Conservation (phyloP, 202 grass and related monocot genomes). For the Bolboschoenoplectus hybrid region DNA sequence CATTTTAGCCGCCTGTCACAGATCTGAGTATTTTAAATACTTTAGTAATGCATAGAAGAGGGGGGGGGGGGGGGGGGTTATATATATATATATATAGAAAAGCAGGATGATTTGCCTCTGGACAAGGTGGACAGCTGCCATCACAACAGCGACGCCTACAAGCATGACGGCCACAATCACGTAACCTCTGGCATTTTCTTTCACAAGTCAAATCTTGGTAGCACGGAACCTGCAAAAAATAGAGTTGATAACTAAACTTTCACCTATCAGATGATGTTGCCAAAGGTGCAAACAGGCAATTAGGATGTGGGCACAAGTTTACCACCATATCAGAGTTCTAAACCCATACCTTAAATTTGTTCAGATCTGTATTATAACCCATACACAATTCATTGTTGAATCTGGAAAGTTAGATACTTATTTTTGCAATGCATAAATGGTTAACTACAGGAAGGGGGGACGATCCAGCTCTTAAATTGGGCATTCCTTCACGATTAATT, state of each 20-base stretch:
- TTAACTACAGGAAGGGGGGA: neutral
- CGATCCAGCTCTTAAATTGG: neutral
- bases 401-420: neutral
- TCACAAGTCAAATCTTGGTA: slow-evolving; percentile 97
- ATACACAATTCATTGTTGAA: slow-evolving; percentile 17
- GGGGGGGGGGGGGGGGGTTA: neutral
- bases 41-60: slow-evolving; percentile 18
- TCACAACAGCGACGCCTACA: slow-evolving; percentile 89
- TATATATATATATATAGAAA: neutral
- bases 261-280: slow-evolving; percentile 30
- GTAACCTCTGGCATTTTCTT: slow-evolving; percentile 77
- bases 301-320: neutral
- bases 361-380: neutral
- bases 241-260: slow-evolving; percentile 21
- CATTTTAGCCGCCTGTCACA: slow-evolving; percentile 88
- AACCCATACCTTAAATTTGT: neutral
- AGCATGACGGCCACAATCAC: slow-evolving; percentile 84
- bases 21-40: slow-evolving; percentile 53
- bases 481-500: neutral
- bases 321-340: neutral
- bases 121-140: slow-evolving; percentile 78
- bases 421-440: neutral
- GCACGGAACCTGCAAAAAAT: slow-evolving; percentile 79
- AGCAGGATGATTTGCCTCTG: slow-evolving; percentile 55
- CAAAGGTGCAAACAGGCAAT: neutral